Conservation (phyloP, 768 basidiomycete genomes). For the Harrya chromipes region DNA sequence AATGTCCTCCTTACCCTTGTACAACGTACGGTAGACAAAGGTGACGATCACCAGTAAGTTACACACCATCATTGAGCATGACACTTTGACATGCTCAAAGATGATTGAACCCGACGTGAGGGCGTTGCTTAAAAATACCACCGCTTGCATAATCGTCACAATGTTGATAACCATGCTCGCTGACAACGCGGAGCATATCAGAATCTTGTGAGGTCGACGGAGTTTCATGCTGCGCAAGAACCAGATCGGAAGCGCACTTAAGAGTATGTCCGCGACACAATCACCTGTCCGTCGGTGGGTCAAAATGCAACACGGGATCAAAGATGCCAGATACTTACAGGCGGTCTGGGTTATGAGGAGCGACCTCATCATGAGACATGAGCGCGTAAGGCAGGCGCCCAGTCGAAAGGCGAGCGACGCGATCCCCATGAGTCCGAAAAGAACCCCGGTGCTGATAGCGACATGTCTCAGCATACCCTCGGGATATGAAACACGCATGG, state of each 20-base stretch:
- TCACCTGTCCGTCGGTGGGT: constrained; percentile 13
- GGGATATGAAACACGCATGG: constrained; percentile 19
- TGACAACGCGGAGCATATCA: constrained; percentile 19
- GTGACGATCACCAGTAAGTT: constrained; percentile 22
- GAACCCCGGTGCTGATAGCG: constrained; percentile 1
- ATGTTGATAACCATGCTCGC: constrained; percentile 20
- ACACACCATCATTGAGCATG: constrained; percentile 19
- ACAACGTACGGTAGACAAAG: constrained; percentile 16
- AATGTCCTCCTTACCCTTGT: not conserved
- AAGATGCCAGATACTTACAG: constrained; percentile 13
- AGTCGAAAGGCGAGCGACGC: constrained; percentile 6
- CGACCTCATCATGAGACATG: constrained; percentile 7
- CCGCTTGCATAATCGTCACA: constrained; percentile 15
- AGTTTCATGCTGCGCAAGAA: constrained; percentile 13
- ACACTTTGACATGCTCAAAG: constrained; percentile 20
- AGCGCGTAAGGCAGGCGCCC: not conserved
- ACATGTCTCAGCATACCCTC: constrained; percentile 3
- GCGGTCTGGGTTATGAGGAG: constrained; percentile 17
- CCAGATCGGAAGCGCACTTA: constrained; percentile 19
- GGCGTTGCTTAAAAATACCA: constrained; percentile 3
- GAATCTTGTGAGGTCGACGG: constrained; percentile 8
- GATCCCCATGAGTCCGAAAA: constrained; percentile 16
- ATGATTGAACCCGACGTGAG: constrained; percentile 11
- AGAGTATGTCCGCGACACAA: constrained; percentile 14
- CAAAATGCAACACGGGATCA: not conserved